Percentiles rank a stretch among this genome's conserved stretches.
Evolutionary conservation across 331 rosid species (phyloP).

Genomic region (Quercus tomentella): DNA sequence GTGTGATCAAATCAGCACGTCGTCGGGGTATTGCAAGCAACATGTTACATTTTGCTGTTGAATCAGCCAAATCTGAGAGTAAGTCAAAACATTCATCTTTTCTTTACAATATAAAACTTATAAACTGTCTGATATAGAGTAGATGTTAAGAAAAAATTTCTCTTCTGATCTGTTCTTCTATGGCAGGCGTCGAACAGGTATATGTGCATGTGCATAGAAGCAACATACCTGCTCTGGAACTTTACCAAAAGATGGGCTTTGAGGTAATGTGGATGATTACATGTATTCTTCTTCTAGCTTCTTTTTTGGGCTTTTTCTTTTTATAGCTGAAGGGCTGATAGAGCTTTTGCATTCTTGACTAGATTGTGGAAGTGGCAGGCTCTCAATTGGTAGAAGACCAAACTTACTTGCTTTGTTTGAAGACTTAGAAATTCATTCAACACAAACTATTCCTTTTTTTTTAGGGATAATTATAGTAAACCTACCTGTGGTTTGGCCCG

Average conservation of each 20-base stretch:
- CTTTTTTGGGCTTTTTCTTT: background rate
- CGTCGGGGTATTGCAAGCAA: conserved; percentile 84
- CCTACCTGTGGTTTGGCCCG: no score
- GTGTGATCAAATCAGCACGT: conserved; percentile 73
- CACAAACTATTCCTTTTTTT: background rate
- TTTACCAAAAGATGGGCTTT: conserved; percentile 75
- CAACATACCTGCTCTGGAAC: conserved; percentile 51
- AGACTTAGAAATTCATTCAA: conserved; percentile 15
- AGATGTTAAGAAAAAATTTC: background rate
- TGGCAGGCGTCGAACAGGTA: conserved; percentile 58
- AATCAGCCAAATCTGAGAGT: conserved; percentile 62
- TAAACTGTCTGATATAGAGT: background rate
- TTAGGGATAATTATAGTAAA: no score
- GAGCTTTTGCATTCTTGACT: conserved; percentile 17
- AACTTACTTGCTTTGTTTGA: conserved; percentile 47
- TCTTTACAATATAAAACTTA: background rate
- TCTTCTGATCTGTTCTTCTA: conserved; percentile 11
- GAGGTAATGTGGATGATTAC: conserved; percentile 42
- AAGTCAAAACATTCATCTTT: conserved; percentile 16
- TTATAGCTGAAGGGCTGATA: conserved; percentile 5
- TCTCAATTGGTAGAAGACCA: conserved; percentile 35
- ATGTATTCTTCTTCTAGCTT: background rate
- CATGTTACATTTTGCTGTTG: conserved; percentile 78
- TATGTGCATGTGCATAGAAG: conserved; percentile 80
- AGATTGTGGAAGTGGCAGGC: conserved; percentile 56